Evolutionary conservation across 2,329 filamentous ascomycete species (phyloP), one percentile per base, ranked within the genome.

Genomic region (Macrophomina pseudophaseolina): DNA sequence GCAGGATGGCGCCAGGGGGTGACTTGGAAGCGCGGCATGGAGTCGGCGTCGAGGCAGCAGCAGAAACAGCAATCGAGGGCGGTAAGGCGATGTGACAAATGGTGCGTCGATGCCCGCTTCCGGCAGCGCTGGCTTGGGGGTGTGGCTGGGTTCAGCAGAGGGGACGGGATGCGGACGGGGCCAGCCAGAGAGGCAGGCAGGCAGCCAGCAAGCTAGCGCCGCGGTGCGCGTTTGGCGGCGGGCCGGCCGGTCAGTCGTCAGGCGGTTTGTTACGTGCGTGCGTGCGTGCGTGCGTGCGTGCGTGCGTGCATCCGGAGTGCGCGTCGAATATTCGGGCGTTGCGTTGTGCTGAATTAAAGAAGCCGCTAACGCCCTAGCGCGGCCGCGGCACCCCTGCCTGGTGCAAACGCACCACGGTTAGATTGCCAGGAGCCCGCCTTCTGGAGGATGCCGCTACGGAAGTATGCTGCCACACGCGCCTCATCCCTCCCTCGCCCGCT

Each of bases 1-100:
- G 80, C 74, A 65, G 83, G 85, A 76, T 86, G 81, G 70, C 90
- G 88, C 91, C 91, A 93, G 40, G 90, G 90, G 65, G 90, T 92
- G 73, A 91, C 88, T 69, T 90, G 84, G 79, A 91, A 92, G 74
- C 89, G 87, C 33, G 90, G 87, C 68, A 68, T 67, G 58, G 18
- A 5, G 3, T 18, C 6, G 65, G 40, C 23, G 53, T 16, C 5
- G 35, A 58, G 53, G 46, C 46, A 49, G 42, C 42, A 52, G 49
- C 23, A 28, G 49, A 28, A 30, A 11, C 11, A 52, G 54, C 54
- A 32, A 23, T 23, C 23, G 40, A 59, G 46, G 58, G 42, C 58
- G 58, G 58, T 35, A 48, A 33, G 58, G 46, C 42, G 42, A 62
- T 49, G 58, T 62, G 58, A 62, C 58, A 48, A 59, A 59, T 32